Evolutionary conservation across 257 asterid species (phyloP), one percentile per base, ranked within the genome.

Genomic region (Agastache rugosa): DNA sequence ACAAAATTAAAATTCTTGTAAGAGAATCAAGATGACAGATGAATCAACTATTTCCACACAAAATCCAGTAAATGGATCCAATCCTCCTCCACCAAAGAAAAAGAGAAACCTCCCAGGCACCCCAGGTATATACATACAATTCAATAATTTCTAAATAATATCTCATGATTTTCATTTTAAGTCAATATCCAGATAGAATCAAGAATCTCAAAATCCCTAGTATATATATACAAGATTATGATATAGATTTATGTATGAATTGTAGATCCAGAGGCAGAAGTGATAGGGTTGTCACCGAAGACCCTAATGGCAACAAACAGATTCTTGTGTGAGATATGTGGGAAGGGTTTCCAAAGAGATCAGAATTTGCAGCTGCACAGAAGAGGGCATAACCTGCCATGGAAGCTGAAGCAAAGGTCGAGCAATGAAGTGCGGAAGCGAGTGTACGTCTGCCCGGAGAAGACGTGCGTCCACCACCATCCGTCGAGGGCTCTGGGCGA

Each of bases 361-460:
- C 96, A 91, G 64, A 91, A 91, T 54, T 61, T 91, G 77, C 97
- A 91, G 69, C 90, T 91, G 19, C 97, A 91, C 73, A 72, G 95
- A 83, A 72, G 77, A 12, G 77, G 77, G 8, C 77, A 72, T 11
- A 72, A 72, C n/a, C 77, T 72, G 22, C 77, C 77, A 4, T 72
- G 77, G 77, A 72, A 72, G 77, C 69, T 72, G 62, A 72, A 72
- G 77, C 77, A 72, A 77, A 89, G 96, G 74, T 80, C 81, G 8
- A 83, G 86, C 62, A 88, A 85, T 22, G 95, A 89, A 71, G 85
- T 83, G 27, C 59, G 93, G 34, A 91, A 90, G 82, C 77, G 97
- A 3, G 97, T 90, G 2, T 91, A 90, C 35, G 93, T 91, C 0
- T 91, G 97, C 87, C 97, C 97, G n/a, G 97, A 91, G 76, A 91